Evolutionary conservation across 768 basidiomycete species (phyloP), one percentile per base, ranked within the genome.

Genomic region (Hemileccinum impolitum): DNA sequence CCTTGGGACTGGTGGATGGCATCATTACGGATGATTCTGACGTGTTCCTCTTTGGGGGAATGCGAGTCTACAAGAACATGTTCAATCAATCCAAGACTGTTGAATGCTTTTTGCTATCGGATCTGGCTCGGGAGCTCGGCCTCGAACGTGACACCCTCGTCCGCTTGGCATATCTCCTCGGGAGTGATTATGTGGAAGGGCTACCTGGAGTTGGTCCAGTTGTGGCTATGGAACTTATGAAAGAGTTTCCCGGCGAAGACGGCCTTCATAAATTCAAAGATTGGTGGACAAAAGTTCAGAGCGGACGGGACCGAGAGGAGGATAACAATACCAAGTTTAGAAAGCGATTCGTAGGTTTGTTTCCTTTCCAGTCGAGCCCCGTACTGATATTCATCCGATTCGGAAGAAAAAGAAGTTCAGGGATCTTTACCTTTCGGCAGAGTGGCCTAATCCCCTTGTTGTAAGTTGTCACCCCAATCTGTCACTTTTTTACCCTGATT

Each of bases 31-130:
- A 99, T 66, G 96, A 99, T 68, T 96, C 93, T 5, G 96, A 99
- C 62, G 94, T 98, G 42, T 99, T 99, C 70, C 84, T 99, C 42
- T 99, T 99, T 58, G 96, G 96, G 28, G 95, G 92, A 19, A 70
- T 80, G 56, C 85, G 93, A n/a, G 91, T 98, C 17, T 96, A 89
- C 78, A 96, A 95, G 71, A 98, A 99, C 66, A 95, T 99, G 89
- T 99, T 99, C 74, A 97, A 98, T 65, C 95, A 98, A 68, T 89
- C 90, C 41, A 97, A 98, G 75, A 97, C 94, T 4, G 96, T 97
- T 47, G 96, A 99, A 69, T 94, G 93, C 63, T 99, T 96, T 75
- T 73, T 96, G 31, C 71, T 83, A 2, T 68, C 81, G 6, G 96
- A 99, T 64, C 78, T 98, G 42, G 78, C 78, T 34, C 79, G 94